Percentiles rank a stretch among this genome's conserved stretches.
phyloP scores from a whole-genome alignment of 331 rosid genomes.

The Acacia pycnantha region DNA sequence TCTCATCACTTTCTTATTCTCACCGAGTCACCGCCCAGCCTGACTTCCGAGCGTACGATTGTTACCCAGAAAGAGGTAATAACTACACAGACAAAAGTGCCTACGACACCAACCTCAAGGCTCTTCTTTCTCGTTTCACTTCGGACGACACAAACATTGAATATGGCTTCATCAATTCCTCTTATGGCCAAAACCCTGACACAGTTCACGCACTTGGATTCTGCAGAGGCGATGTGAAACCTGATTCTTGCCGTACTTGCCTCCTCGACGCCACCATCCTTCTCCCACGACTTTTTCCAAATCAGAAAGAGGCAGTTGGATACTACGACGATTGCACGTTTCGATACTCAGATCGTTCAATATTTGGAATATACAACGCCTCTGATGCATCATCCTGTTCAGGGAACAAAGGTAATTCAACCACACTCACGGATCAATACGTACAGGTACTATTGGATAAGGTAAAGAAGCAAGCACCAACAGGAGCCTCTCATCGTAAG shows the following conservation, averaged over 20 bases:
- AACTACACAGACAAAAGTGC: not conserved
- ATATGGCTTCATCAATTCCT: constrained; percentile 41
- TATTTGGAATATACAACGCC: not conserved
- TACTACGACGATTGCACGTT: not conserved
- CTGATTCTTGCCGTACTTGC: constrained; percentile 37
- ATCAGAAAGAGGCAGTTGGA: not conserved
- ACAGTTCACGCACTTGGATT: constrained; percentile 34
- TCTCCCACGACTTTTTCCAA: not conserved
- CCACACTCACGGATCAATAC: not conserved
- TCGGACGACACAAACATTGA: not conserved
- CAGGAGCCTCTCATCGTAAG: not conserved
- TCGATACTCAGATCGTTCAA: not conserved
- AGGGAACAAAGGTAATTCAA: not conserved
- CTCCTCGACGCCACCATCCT: constrained; percentile 18
- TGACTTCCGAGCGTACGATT: no score
- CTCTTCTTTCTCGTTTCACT: not conserved
- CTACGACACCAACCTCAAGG: not conserved
- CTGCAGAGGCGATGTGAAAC: constrained; percentile 42
- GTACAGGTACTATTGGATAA: not conserved
- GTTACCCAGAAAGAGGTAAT: not conserved
- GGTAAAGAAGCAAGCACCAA: not conserved
- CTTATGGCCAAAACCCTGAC: constrained; percentile 29
- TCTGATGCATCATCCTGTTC: fast-evolving
- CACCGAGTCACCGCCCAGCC: no score
- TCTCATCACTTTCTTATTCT: no score